Evolutionary conservation across 768 basidiomycete species (phyloP).

Genomic region (Hygrophoropsis aurantiaca): DNA sequence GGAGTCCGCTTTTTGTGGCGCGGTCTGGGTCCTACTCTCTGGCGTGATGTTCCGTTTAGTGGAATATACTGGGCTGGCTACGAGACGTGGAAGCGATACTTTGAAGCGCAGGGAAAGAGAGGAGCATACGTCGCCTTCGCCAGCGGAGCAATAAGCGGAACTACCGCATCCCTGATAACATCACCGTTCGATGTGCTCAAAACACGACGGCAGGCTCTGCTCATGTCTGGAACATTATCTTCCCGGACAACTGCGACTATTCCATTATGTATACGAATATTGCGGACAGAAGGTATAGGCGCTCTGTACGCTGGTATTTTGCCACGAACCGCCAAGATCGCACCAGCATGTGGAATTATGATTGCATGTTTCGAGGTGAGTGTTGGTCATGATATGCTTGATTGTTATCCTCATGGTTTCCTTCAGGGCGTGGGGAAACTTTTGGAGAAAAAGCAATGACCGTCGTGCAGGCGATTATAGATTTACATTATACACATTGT

Average conservation of each 20-base stretch:
- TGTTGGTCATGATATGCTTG: constrained; percentile 1
- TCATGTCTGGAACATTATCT: constrained; percentile 56
- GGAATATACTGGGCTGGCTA: constrained; percentile 98
- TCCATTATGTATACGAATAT: constrained; percentile 64
- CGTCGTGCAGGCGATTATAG: constrained; percentile 26
- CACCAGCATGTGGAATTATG: constrained; percentile 98
- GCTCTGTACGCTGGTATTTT: constrained; percentile 83
- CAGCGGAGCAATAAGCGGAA: constrained; percentile 90
- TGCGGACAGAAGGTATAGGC: constrained; percentile 73
- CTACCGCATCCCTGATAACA: constrained; percentile 80
- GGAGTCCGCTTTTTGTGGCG: constrained; percentile 82
- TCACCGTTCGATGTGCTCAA: constrained; percentile 98
- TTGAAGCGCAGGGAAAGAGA: constrained; percentile 50
- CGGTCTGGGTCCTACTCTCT: constrained; percentile 88
- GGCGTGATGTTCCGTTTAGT: constrained; percentile 97
- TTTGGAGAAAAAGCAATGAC: constrained; percentile 38
- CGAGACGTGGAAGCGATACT: constrained; percentile 72
- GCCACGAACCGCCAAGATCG: constrained; percentile 92
- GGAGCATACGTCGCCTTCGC: constrained; percentile 77
- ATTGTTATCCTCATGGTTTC: constrained; percentile 11
- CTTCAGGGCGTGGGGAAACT: constrained; percentile 59
- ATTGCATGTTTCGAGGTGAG: constrained; percentile 91
- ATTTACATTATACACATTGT: constrained; percentile 20
- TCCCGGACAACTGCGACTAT: constrained; percentile 49
- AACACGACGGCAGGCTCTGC: constrained; percentile 84